Evolutionary conservation across 1,284 basidiomycete species (phyloP).

Genomic region (Ceratorhiza oryzae-sativae): DNA sequence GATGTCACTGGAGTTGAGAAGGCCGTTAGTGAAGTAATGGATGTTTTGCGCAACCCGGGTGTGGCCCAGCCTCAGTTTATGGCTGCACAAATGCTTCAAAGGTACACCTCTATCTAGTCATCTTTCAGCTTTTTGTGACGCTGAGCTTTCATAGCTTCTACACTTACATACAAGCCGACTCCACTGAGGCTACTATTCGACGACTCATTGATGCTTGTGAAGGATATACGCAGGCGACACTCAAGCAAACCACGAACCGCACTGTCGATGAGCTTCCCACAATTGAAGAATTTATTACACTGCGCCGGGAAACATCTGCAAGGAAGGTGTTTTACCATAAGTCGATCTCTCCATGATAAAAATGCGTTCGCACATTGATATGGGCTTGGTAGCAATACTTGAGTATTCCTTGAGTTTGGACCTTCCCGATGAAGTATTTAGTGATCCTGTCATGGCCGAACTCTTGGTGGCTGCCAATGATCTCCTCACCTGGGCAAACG

Average conservation of each 20-base stretch:
- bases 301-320: constrained; percentile 64
- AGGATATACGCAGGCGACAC: constrained; percentile 63
- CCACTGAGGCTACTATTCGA: not conserved
- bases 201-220: constrained; percentile 65
- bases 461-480: constrained; percentile 64
- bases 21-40: constrained; percentile 51
- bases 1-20: constrained; percentile 53
- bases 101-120: constrained; percentile 45
- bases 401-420: constrained; percentile 59
- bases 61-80: constrained; percentile 51
- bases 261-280: constrained; percentile 58
- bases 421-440: constrained; percentile 62
- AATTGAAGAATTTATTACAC: constrained; percentile 64
- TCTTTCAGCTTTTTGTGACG: not conserved
- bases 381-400: not conserved
- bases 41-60: constrained; percentile 48
- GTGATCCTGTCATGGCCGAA: constrained; percentile 60
- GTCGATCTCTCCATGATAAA: constrained; percentile 42
- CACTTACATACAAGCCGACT: not conserved
- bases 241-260: constrained; percentile 60
- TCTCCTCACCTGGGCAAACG: constrained; percentile 46
- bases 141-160: not conserved
- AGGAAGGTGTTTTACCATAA: constrained; percentile 66
- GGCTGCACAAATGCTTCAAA: constrained; percentile 55
- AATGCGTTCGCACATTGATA: not conserved